These are phyloP conservation scores for Clitocybe nebularis DNA, from an alignment of 1,284 basidiomycete species.

Conservation along the genomic window DNA sequence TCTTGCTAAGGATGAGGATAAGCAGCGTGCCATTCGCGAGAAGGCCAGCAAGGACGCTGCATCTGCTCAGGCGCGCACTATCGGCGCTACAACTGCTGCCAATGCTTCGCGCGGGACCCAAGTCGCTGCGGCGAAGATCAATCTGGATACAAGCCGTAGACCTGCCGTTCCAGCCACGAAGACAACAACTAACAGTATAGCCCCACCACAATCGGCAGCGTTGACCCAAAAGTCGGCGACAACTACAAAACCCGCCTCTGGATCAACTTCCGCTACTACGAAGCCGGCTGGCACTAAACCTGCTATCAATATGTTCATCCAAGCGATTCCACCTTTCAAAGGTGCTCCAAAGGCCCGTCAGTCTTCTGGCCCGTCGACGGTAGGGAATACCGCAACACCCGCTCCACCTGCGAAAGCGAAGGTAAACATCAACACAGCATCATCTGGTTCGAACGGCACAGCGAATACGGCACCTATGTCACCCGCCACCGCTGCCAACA, in stretches of 20 bases:
- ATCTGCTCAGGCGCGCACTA: slow-evolving; percentile 60
- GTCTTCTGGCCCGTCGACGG: slow-evolving; percentile 22
- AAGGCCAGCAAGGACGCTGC: slow-evolving; percentile 68
- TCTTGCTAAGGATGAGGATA: slow-evolving; percentile 85
- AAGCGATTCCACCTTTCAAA: slow-evolving; percentile 90
- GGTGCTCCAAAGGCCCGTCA: slow-evolving; percentile 39
- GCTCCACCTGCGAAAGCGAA: slow-evolving; percentile 23
- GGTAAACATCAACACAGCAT: slow-evolving; percentile 19
- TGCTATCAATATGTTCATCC: slow-evolving; percentile 68
- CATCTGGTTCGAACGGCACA: slow-evolving; percentile 27
- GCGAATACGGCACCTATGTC: slow-evolving; percentile 36
- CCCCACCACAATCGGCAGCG: slow-evolving; percentile 19
- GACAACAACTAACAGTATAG: slow-evolving; percentile 19
- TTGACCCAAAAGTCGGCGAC: slow-evolving; percentile 24
- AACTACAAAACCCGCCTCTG: slow-evolving; percentile 27
- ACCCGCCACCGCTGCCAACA: slow-evolving; percentile 30
- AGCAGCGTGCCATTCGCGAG: slow-evolving; percentile 79
- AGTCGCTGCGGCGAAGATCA: slow-evolving; percentile 28
- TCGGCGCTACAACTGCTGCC: slow-evolving; percentile 47
- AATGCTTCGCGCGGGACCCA: slow-evolving; percentile 36
- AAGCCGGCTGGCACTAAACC: slow-evolving; percentile 45
- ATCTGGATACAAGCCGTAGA: slow-evolving; percentile 19
- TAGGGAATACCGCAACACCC: slow-evolving; percentile 20
- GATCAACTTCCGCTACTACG: slow-evolving; percentile 18
- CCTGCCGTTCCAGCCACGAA: slow-evolving; percentile 23